These are phyloP conservation scores for Plasmodium reichenowi DNA, from an alignment of 169 alveolate genomes.

Conservation along the genomic window DNA sequence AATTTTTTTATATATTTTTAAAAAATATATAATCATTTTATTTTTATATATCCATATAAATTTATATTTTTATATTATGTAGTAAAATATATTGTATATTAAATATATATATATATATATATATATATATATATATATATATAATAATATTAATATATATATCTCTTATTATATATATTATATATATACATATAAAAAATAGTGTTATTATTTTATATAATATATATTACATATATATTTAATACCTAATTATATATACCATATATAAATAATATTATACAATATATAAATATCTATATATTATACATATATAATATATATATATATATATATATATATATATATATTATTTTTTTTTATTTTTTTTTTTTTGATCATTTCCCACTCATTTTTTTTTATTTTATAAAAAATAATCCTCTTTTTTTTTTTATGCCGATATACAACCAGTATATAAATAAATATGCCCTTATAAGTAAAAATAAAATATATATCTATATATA, in stretches of 20 bases:
- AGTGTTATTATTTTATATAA: background rate
- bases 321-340: background rate
- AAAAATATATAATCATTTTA: background rate
- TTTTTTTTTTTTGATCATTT: constrained; percentile 24
- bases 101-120: too few relatives aligned
- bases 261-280: constrained; percentile 1
- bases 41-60: too few relatives aligned
- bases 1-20: background rate
- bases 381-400: constrained; percentile 11
- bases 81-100: too few relatives aligned
- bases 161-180: too few relatives aligned
- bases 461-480: background rate
- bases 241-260: background rate
- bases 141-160: too few relatives aligned
- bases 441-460: constrained; percentile 6
- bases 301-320: background rate
- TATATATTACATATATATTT: background rate
- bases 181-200: too few relatives aligned
- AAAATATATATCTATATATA: background rate
- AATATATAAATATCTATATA: background rate
- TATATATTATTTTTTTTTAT: background rate
- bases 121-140: too few relatives aligned
- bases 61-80: too few relatives aligned
- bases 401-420: constrained; percentile 2
- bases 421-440: background rate